Evolutionary conservation across 2,329 filamentous ascomycete species (phyloP).

Genomic region (Colletotrichum shisoi): DNA sequence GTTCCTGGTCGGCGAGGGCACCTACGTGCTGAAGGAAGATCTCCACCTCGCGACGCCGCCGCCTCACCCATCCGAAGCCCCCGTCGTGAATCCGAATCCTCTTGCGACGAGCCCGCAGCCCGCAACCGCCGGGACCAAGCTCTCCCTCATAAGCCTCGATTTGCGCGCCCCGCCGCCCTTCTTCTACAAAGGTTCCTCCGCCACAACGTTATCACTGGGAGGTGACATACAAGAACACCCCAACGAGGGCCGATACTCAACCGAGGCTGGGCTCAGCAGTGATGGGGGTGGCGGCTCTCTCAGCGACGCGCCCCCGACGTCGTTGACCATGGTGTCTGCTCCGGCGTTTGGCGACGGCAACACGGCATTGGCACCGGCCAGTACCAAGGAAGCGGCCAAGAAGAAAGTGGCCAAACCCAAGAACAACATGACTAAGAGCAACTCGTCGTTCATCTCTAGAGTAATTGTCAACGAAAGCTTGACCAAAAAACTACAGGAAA

Average conservation of each 20-base stretch:
- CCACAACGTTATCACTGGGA: conserved; percentile 57
- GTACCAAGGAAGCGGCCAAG: conserved; percentile 78
- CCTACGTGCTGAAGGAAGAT: conserved; percentile 89
- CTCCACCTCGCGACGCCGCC: conserved; percentile 91
- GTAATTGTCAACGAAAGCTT: conserved; percentile 89
- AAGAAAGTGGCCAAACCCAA: conserved; percentile 80
- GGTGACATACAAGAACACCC: conserved; percentile 69
- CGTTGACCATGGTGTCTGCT: conserved; percentile 54
- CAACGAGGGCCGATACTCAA: conserved; percentile 66
- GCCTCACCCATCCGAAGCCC: conserved; percentile 92
- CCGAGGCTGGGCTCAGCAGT: conserved; percentile 66
- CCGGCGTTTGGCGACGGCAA: conserved; percentile 90
- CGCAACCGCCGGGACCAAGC: conserved; percentile 82
- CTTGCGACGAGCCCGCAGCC: conserved; percentile 84
- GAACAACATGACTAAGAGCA: conserved; percentile 98
- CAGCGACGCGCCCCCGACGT: conserved; percentile 58
- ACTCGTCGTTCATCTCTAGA: conserved; percentile 96
- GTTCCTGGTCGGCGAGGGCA: conserved; percentile 95
- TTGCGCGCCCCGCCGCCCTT: conserved; percentile 63
- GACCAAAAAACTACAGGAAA: conserved; percentile 80
- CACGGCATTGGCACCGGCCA: conserved; percentile 69
- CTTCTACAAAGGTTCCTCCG: conserved; percentile 63
- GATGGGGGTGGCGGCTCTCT: conserved; percentile 63
- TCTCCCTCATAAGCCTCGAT: conserved; percentile 79
- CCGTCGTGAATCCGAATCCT: conserved; percentile 86